phyloP scores from a whole-genome alignment of 148 eudicot species.

The Euryodendron excelsum region DNA sequence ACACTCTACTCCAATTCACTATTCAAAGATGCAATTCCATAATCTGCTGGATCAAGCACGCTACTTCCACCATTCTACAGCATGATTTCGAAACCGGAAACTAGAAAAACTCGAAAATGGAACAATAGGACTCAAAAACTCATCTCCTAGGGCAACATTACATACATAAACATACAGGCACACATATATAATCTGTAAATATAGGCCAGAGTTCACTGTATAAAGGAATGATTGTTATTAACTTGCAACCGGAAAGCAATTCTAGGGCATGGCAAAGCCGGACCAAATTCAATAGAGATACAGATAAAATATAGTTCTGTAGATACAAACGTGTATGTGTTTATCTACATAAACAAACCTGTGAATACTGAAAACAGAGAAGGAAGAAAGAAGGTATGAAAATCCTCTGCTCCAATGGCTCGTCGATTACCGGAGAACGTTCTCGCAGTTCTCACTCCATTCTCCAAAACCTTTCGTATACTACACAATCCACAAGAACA shows the following conservation, averaged over 20 bases:
- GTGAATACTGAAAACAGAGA: neutral
- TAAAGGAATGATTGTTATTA: neutral
- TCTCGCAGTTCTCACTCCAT: no score
- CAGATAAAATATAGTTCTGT: neutral
- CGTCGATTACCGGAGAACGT: neutral
- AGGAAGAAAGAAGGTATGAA: neutral
- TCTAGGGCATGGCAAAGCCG: neutral
- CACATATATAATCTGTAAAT: neutral
- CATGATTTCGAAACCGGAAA: neutral
- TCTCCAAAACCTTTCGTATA: no score
- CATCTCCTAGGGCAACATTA: neutral
- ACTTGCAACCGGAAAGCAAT: neutral
- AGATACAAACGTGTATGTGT: no score
- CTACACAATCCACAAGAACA: no score
- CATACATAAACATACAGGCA: neutral
- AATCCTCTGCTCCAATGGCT: neutral
- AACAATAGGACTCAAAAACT: neutral
- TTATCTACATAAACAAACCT: neutral
- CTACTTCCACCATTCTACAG: neutral
- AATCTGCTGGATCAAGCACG: neutral
- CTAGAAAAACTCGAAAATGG: neutral
- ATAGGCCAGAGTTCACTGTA: no score
- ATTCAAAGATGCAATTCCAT: neutral
- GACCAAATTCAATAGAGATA: neutral
- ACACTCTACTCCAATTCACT: slow-evolving; percentile 17